Percentiles rank a stretch among this genome's conserved stretches.
Evolutionary conservation across 768 basidiomycete genomes (phyloP).

Genomic region (Mycena albidolilacea): DNA sequence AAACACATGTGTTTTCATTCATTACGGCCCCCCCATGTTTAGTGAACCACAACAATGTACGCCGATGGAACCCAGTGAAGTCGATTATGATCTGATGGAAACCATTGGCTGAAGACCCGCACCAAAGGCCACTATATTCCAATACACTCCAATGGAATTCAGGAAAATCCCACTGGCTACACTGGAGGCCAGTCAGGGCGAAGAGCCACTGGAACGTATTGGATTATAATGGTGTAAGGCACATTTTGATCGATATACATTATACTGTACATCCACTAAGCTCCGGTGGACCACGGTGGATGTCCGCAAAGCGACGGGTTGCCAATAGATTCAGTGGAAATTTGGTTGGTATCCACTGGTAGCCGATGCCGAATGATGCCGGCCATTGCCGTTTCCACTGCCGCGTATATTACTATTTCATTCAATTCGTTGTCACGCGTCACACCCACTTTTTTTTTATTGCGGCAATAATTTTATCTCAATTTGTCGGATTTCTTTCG

Average conservation of each 20-base stretch:
- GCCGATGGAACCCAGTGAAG: not conserved
- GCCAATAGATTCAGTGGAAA: not conserved
- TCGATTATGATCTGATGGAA: not conserved
- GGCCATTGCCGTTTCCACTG: no score
- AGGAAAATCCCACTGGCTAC: not conserved
- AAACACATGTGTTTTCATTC: not conserved
- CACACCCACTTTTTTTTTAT: no score
- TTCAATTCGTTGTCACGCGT: no score
- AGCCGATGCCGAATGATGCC: not conserved
- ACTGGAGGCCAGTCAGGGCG: not conserved
- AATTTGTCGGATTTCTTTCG: no score
- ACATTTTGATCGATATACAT: constrained; percentile 1
- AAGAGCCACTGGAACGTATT: not conserved
- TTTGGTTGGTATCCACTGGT: not conserved
- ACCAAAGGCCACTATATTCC: not conserved
- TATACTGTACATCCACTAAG: not conserved
- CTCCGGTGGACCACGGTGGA: not conserved
- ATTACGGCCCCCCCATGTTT: not conserved
- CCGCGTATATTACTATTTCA: no score
- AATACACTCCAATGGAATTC: not conserved
- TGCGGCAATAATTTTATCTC: no score
- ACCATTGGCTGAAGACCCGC: not conserved
- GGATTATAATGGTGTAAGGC: not conserved
- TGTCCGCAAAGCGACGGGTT: constrained; percentile 1
- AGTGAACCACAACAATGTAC: not conserved